Conservation (phyloP, 768 basidiomycete genomes). For the Russula dissimulans region DNA sequence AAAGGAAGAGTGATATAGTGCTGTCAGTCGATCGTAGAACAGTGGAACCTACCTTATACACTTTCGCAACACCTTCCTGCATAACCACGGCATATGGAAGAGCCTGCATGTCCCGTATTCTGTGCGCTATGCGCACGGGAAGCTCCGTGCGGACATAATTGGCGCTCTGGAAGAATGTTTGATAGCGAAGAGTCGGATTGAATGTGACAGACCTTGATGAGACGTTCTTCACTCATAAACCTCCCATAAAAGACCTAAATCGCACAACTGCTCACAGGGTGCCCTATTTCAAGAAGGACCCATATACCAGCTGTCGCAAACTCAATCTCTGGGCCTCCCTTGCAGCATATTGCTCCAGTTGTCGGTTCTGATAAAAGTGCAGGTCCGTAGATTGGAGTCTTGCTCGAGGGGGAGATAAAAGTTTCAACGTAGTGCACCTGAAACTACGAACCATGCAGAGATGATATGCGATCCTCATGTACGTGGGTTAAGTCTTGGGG, state of each 20-base stretch:
- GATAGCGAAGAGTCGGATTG: neutral
- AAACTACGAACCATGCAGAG: neutral
- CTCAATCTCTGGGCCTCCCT: constrained; percentile 64
- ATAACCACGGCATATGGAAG: constrained; percentile 83
- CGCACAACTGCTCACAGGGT: constrained; percentile 1
- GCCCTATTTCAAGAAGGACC: neutral
- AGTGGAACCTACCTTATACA: constrained; percentile 59
- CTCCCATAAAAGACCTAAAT: constrained; percentile 78
- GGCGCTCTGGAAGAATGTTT: constrained; percentile 47
- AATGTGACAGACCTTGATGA: constrained; percentile 50
- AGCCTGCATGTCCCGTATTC: constrained; percentile 77
- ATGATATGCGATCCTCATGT: neutral
- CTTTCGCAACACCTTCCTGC: constrained; percentile 71
- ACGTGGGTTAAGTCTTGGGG: too few relatives aligned
- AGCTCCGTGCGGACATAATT: constrained; percentile 88
- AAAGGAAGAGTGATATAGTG: neutral
- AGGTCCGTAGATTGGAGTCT: constrained; percentile 20
- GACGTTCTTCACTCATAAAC: constrained; percentile 65
- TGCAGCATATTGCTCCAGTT: constrained; percentile 71
- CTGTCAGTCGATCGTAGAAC: neutral
- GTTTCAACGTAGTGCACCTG: neutral
- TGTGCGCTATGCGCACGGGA: constrained; percentile 80
- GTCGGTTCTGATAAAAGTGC: constrained; percentile 73
- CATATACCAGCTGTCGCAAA: constrained; percentile 64
- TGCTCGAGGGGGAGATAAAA: neutral